phyloP scores from a whole-genome alignment of 441 rosid genomes.

The Croton laevigatus region DNA sequence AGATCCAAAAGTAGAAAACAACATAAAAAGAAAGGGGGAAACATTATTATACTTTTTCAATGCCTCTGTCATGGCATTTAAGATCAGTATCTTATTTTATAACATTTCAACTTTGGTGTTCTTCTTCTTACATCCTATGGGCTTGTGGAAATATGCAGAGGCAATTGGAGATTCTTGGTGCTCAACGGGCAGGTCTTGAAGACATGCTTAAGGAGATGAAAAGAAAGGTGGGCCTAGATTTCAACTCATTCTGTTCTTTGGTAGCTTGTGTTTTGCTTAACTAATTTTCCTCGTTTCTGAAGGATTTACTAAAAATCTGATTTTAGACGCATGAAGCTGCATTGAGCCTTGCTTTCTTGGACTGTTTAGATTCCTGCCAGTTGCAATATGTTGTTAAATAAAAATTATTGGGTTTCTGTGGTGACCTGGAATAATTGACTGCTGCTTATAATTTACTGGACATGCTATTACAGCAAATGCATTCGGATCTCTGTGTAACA shows the following conservation, averaged over 20 bases:
- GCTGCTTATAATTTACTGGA: background rate
- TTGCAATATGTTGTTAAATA: background rate
- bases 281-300: background rate
- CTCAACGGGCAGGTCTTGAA: constrained; percentile 96
- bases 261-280: background rate
- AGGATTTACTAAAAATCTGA: background rate
- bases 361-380: background rate
- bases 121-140: constrained; percentile 17
- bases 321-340: constrained; percentile 4
- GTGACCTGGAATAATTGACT: background rate
- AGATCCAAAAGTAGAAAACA: background rate
- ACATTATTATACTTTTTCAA: background rate
- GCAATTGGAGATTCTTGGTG: constrained; percentile 95
- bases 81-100: background rate
- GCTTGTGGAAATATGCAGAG: constrained; percentile 47
- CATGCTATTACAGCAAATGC: background rate
- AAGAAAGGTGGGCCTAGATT: constrained; percentile 62
- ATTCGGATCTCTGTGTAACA: background rate
- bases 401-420: background rate
- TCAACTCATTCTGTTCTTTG: constrained; percentile 6
- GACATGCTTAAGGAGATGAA: constrained; percentile 99
- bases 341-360: background rate
- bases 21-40: background rate
- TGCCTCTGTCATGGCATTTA: background rate
- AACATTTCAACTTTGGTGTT: background rate